Evolutionary conservation across 305 asterid genomes (phyloP), one percentile per base, ranked within the genome.

Genomic region (Striga hermonthica): DNA sequence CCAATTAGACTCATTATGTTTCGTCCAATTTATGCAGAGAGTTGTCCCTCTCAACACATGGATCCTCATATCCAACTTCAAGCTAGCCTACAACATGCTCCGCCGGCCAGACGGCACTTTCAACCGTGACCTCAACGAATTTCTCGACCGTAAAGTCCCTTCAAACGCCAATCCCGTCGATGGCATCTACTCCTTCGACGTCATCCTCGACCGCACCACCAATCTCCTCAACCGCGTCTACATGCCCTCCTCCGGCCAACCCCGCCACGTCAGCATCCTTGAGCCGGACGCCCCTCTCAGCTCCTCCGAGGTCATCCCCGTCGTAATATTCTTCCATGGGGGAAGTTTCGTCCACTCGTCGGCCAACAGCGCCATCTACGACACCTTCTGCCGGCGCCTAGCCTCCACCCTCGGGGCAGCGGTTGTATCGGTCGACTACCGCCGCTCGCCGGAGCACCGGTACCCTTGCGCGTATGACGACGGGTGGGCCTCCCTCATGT

Each of bases 341-440:
- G 92, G 92, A 5, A 85, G 92, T 70, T 85, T 85, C 39, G 82
- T 85, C 54, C 92, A 85, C 63, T 85, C 92, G 44, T 83, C 89
- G 0, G 87, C 89, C 62, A 81, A 81, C 55, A 85, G 87, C 68
- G 89, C 87, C 1, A 85, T 85, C 47, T 85, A 85, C 10, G 91
- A 85, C 59, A 83, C 81, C 0, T 76, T 83, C 52, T 85, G 91
- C 36, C 87, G 89, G 13, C 84, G 89, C 39, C 76, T 85, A 9
- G 92, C 81, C 11, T 73, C 58, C 6, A 74, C 82, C 39, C 78
- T 84, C 74, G 71, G 78, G 48, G 85, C 84, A 4, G 92, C 80
- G 7, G 89, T 85, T 4, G 82, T 85, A 7, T 85, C 92, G 5
- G 89, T 85, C 49, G 66, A 85, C 55, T 85, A 85, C 64, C 80